A percentile compares a stretch with the other conserved stretches of the same genome.
Conservation (phyloP, 1,139 yeast genomes). For the Yamadazyma atlantica region DNA sequence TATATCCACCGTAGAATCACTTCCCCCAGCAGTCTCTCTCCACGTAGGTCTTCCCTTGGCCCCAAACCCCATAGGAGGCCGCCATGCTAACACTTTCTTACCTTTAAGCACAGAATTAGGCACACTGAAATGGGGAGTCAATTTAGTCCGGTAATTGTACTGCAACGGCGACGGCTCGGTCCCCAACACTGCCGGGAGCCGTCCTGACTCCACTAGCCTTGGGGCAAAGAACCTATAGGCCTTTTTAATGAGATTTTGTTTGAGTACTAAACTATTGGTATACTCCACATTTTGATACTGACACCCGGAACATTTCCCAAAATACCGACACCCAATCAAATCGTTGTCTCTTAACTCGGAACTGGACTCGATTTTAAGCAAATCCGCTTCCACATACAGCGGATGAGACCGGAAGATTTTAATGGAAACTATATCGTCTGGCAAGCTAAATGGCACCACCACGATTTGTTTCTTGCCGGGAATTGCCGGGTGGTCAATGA, state of each 20-base stretch:
- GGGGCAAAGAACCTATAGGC: conserved; percentile 82
- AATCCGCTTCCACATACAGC: conserved; percentile 71
- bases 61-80: conserved; percentile 88
- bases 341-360: conserved; percentile 51
- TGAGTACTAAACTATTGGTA: conserved; percentile 67
- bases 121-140: conserved; percentile 93
- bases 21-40: conserved; percentile 58
- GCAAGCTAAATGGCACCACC: conserved; percentile 81
- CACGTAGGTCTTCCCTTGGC: conserved; percentile 74
- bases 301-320: conserved; percentile 71
- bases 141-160: conserved; percentile 80
- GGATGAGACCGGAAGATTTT: conserved; percentile 80
- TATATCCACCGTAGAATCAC: conserved; percentile 66
- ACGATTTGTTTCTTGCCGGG: conserved; percentile 41
- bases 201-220: conserved; percentile 28
- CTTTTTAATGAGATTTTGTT: conserved; percentile 70
- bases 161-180: conserved; percentile 82
- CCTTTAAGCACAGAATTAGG: conserved; percentile 45
- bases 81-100: conserved; percentile 34
- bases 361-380: conserved; percentile 49
- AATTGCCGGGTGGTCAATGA: conserved; percentile 58
- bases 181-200: conserved; percentile 57
- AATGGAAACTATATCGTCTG: conserved; percentile 76
- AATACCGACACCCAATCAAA: conserved; percentile 47
- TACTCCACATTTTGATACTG: conserved; percentile 85